Conservation (phyloP, 2,329 filamentous ascomycete species). For the Leptosphaerulina australis region DNA sequence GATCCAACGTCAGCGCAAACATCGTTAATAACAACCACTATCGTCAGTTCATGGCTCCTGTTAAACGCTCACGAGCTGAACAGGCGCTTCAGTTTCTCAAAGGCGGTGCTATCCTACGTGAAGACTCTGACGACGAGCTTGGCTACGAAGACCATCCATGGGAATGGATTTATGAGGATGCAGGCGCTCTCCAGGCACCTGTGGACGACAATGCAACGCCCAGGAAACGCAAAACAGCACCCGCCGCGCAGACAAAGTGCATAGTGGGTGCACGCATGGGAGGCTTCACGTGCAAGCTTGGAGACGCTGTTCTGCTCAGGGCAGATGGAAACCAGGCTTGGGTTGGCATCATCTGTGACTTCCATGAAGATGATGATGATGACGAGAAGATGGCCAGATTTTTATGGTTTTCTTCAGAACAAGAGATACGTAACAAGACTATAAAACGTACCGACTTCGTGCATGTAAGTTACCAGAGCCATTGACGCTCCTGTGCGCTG, state of each 20-base stretch:
- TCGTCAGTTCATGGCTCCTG: conserved; percentile 47
- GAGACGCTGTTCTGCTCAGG: conserved; percentile 85
- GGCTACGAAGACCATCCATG: conserved; percentile 58
- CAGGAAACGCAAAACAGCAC: conserved; percentile 41
- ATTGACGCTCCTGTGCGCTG: conserved; percentile 19
- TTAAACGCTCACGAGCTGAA: conserved; percentile 51
- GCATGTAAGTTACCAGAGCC: conserved; percentile 56
- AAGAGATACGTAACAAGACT: conserved; percentile 81
- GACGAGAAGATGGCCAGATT: conserved; percentile 81
- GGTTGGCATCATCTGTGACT: conserved; percentile 87
- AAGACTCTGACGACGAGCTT: conserved; percentile 89
- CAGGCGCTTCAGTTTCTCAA: conserved; percentile 59
- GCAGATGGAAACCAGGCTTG: conserved; percentile 90
- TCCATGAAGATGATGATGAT: conserved; percentile 65
- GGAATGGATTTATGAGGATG: conserved; percentile 62
- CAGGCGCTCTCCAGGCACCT: conserved; percentile 25
- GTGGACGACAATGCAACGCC: conserved; percentile 35
- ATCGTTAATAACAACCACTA: conserved; percentile 15
- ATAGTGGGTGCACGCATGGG: conserved; percentile 87
- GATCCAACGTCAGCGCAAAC: conserved; percentile 37
- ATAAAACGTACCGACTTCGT: conserved; percentile 83
- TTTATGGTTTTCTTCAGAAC: conserved; percentile 94
- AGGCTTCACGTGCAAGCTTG: conserved; percentile 76
- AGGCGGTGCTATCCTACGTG: conserved; percentile 68
- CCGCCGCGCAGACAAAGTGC: conserved; percentile 41